phyloP scores from a whole-genome alignment of 306 rosid genomes.

The Malus sylvestris region DNA sequence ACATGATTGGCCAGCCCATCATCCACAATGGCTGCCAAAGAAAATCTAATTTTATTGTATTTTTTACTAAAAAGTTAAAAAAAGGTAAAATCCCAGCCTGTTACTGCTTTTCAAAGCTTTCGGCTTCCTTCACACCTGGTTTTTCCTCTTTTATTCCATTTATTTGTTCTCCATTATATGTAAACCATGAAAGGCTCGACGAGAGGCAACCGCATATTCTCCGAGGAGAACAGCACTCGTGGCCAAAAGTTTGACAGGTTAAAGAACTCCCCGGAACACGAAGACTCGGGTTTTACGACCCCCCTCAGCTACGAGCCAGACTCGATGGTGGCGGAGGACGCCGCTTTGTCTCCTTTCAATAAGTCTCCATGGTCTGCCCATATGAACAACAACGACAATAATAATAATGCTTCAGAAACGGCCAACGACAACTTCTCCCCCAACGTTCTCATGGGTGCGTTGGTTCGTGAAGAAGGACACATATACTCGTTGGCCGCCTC shows the following conservation, averaged over 20 bases:
- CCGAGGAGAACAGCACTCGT: conserved; percentile 23
- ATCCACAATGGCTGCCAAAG: background rate
- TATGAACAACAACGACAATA: background rate
- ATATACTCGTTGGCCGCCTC: conserved; percentile 77
- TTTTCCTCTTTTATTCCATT: background rate
- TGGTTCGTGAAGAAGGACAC: conserved; percentile 84
- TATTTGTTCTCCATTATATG: background rate
- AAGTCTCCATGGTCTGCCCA: conserved; percentile 85
- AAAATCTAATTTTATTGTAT: background rate
- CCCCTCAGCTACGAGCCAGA: background rate
- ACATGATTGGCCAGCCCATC: background rate
- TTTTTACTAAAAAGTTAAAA: background rate
- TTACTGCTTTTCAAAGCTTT: conserved; percentile 1
- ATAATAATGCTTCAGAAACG: background rate
- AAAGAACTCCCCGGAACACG: conserved; percentile 15
- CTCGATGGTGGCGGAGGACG: conserved; percentile 16
- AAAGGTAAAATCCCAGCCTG: background rate
- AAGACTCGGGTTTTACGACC: background rate
- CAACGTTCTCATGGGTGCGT: conserved; percentile 58
- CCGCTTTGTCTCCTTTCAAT: conserved; percentile 39
- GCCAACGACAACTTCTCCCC: background rate
- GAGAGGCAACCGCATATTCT: conserved; percentile 26
- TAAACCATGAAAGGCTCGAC: conserved; percentile 36
- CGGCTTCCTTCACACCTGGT: background rate
- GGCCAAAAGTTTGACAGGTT: conserved; percentile 32